Conservation (phyloP, 1,284 basidiomycete genomes). For the Trametes sp. region DNA sequence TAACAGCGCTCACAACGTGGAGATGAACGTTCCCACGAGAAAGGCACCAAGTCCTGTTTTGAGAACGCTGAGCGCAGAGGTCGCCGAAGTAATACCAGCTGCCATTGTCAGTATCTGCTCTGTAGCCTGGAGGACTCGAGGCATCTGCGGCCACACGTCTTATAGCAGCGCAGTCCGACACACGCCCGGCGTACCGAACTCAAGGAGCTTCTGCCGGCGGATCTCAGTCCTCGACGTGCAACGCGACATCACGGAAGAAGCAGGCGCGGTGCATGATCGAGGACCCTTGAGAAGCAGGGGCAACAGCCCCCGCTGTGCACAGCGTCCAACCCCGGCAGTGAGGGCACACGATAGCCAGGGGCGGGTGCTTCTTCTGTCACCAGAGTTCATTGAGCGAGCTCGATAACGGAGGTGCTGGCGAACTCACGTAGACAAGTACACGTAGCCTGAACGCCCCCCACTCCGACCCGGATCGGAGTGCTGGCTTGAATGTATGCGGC, state of each 20-base stretch:
- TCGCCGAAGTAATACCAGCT: neutral
- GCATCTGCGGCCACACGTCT: neutral
- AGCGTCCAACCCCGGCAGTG: neutral
- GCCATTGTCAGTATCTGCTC: neutral
- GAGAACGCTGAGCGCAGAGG: neutral
- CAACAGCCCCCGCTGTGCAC: neutral
- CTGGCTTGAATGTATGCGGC: no score
- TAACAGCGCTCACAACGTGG: neutral
- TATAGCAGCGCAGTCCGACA: neutral
- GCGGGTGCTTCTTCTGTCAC: no score
- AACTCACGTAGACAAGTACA: no score
- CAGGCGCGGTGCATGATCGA: neutral
- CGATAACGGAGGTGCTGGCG: no score
- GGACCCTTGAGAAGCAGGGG: neutral
- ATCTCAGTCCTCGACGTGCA: neutral
- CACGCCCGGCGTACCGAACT: neutral
- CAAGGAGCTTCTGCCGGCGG: neutral
- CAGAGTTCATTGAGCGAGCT: no score
- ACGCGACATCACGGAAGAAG: neutral
- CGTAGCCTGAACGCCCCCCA: no score
- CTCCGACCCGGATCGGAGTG: no score
- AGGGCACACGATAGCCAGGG: neutral
- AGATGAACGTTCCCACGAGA: conserved; percentile 5
- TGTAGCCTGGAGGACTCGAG: no score
- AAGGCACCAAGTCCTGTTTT: conserved; percentile 4